Conservation (phyloP, 441 rosid species). For the Metrosideros polymorpha region DNA sequence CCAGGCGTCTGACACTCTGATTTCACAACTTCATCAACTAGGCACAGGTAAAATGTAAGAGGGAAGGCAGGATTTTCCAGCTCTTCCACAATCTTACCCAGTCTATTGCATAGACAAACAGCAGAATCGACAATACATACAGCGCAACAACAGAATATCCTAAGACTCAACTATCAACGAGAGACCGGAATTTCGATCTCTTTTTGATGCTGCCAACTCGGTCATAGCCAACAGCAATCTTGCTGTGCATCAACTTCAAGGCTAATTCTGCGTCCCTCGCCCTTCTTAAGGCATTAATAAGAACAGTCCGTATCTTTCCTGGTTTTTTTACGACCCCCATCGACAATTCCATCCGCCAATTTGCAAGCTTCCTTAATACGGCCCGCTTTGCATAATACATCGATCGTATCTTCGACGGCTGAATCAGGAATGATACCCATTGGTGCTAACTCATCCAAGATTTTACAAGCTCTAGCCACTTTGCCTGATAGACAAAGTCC, state of each 20-base stretch:
- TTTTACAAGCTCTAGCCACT: constrained; percentile 83
- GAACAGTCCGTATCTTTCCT: constrained; percentile 62
- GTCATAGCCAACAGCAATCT: constrained; percentile 83
- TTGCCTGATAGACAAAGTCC: constrained; percentile 90
- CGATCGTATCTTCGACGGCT: constrained; percentile 77
- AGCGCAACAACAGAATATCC: background rate
- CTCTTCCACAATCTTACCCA: background rate
- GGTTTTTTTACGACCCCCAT: constrained; percentile 88
- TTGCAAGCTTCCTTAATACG: constrained; percentile 79
- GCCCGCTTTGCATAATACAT: constrained; percentile 65
- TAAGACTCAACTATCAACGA: constrained; percentile 34
- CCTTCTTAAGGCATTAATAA: constrained; percentile 83
- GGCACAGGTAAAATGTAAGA: background rate
- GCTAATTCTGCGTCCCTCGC: constrained; percentile 80
- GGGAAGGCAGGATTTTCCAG: background rate
- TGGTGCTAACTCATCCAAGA: constrained; percentile 86
- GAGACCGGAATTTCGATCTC: constrained; percentile 61
- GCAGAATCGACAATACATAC: background rate
- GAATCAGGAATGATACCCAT: constrained; percentile 78
- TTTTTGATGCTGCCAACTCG: constrained; percentile 67
- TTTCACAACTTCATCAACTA: background rate
- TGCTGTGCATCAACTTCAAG: constrained; percentile 87
- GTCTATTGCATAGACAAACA: background rate
- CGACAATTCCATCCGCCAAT: constrained; percentile 83
- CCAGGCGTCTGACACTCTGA: background rate